Conservation (phyloP, 345 rosid species). For the Noccaea bulbosa region DNA sequence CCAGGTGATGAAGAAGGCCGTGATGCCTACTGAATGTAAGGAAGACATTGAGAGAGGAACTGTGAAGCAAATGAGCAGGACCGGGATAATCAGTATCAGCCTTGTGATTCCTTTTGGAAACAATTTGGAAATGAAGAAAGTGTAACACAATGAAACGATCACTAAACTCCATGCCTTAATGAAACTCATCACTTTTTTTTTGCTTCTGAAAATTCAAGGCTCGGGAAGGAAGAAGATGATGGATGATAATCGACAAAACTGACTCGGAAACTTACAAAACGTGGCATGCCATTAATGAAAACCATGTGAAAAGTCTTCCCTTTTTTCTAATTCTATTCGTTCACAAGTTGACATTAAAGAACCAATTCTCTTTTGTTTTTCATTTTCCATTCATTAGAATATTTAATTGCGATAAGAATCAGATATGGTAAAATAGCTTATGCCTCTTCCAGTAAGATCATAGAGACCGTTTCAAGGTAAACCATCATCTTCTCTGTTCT, state of each 20-base stretch:
- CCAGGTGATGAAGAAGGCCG: slow-evolving; percentile 57
- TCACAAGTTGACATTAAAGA: slow-evolving; percentile 34
- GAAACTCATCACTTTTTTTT: slow-evolving; percentile 45
- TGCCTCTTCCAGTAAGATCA: slow-evolving; percentile 15
- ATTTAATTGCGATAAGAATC: slow-evolving; percentile 28
- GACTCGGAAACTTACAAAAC: not conserved
- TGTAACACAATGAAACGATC: slow-evolving; percentile 42
- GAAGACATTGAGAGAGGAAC: slow-evolving; percentile 50
- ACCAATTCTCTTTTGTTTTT: slow-evolving; percentile 31
- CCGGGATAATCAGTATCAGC: slow-evolving; percentile 44
- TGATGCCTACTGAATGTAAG: slow-evolving; percentile 42
- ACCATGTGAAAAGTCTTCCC: slow-evolving; percentile 15
- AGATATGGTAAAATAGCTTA: slow-evolving; percentile 29
- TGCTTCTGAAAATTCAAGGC: slow-evolving; percentile 3
- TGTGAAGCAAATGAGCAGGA: slow-evolving; percentile 45
- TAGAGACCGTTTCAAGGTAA: slow-evolving; percentile 38
- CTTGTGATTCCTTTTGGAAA: slow-evolving; percentile 49
- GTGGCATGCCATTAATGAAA: not conserved
- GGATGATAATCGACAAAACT: not conserved
- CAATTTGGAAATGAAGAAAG: slow-evolving; percentile 34
- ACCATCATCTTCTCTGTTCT: slow-evolving; percentile 28
- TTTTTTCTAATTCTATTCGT: not conserved
- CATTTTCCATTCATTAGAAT: slow-evolving; percentile 12
- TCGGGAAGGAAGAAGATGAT: slow-evolving; percentile 5
- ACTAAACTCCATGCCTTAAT: slow-evolving; percentile 46